A percentile compares a stretch with the other conserved stretches of the same genome.
Conservation (phyloP, 2,329 filamentous ascomycete species). For the Apiospora marii region DNA sequence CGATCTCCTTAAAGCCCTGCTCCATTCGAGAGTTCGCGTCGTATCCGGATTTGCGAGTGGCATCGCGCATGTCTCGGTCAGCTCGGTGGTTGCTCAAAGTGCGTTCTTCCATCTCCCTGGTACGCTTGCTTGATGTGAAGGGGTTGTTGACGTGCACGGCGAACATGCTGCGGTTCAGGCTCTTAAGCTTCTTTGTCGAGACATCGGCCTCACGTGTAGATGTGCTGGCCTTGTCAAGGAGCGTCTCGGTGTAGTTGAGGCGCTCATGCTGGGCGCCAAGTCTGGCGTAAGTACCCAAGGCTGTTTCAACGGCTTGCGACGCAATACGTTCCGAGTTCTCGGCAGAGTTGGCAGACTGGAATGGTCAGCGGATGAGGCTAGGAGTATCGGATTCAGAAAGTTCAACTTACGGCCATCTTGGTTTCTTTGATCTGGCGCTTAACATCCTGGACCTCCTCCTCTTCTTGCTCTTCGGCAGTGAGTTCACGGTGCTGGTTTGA, state of each 20-base stretch:
- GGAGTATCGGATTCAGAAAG: neutral
- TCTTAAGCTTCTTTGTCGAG: slow-evolving; percentile 83
- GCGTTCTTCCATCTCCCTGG: slow-evolving; percentile 69
- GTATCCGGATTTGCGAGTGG: slow-evolving; percentile 64
- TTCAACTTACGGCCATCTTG: slow-evolving; percentile 65
- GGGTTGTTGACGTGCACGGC: slow-evolving; percentile 80
- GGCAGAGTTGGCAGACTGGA: slow-evolving; percentile 57
- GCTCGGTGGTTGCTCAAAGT: slow-evolving; percentile 73
- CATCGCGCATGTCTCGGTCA: slow-evolving; percentile 71
- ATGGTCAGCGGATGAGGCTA: neutral
- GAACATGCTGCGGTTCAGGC: slow-evolving; percentile 90
- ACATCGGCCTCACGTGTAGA: slow-evolving; percentile 81
- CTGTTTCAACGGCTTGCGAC: slow-evolving; percentile 74
- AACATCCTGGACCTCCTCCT: slow-evolving; percentile 73
- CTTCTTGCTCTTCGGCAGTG: slow-evolving; percentile 81
- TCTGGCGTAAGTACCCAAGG: slow-evolving; percentile 74
- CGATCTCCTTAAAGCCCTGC: slow-evolving; percentile 43
- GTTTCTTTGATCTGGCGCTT: slow-evolving; percentile 78
- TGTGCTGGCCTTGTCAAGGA: slow-evolving; percentile 80
- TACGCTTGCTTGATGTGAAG: slow-evolving; percentile 75
- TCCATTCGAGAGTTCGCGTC: slow-evolving; percentile 63
- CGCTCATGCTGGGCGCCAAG: slow-evolving; percentile 82
- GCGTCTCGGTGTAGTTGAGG: slow-evolving; percentile 82
- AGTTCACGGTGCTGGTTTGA: slow-evolving; percentile 70
- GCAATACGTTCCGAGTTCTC: slow-evolving; percentile 74